phyloP scores from a whole-genome alignment of 306 rosid genomes.

The Pyrus bretschneideri region DNA sequence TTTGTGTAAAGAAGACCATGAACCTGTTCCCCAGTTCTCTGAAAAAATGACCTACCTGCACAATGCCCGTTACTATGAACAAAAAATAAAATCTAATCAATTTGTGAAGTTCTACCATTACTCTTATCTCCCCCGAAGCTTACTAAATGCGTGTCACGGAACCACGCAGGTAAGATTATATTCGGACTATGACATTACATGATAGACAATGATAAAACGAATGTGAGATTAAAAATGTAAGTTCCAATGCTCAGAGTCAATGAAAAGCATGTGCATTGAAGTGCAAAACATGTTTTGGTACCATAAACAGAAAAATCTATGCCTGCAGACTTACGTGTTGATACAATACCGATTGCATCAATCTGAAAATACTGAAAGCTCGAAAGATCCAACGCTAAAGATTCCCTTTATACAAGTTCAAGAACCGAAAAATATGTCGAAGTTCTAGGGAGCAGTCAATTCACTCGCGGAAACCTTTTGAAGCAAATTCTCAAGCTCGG shows the following conservation, averaged over 20 bases:
- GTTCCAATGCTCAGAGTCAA: not conserved
- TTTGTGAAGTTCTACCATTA: not conserved
- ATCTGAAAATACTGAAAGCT: too few relatives aligned
- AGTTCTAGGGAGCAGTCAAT: too few relatives aligned
- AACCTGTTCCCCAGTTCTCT: not conserved
- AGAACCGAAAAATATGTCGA: too few relatives aligned
- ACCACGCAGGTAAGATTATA: not conserved
- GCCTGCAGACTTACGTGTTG: not conserved
- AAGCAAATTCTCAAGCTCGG: conserved; percentile 29
- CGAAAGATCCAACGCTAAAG: too few relatives aligned
- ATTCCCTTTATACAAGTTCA: too few relatives aligned
- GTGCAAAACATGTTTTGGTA: not conserved
- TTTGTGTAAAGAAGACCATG: too few relatives aligned
- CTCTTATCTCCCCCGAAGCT: too few relatives aligned
- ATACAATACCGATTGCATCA: too few relatives aligned
- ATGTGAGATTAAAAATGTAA: not conserved
- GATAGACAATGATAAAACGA: not conserved
- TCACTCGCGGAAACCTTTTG: too few relatives aligned
- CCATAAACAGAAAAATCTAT: too few relatives aligned
- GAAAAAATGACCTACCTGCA: not conserved
- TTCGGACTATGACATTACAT: too few relatives aligned
- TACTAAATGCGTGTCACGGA: not conserved
- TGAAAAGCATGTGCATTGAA: not conserved
- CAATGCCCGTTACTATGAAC: not conserved
- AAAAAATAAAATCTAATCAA: not conserved